Evolutionary conservation across 495 filamentous ascomycete species (phyloP).

Genomic region (Extremus antarcticus): DNA sequence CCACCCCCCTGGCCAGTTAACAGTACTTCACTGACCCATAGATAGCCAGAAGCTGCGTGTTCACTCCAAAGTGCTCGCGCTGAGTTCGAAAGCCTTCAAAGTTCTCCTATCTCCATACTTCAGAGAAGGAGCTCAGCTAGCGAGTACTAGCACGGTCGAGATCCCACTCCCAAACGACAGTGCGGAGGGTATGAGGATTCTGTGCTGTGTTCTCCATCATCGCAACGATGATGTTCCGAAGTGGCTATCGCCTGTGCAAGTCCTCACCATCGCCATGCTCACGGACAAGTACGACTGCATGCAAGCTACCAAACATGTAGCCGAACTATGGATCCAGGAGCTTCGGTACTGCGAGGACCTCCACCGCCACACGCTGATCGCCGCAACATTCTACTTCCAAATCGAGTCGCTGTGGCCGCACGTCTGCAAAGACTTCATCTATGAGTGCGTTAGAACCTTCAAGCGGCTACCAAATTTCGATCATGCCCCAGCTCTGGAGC

Average conservation of each 20-base stretch:
- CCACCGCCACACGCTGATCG: not conserved
- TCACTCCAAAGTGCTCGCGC: not conserved
- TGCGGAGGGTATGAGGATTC: not conserved
- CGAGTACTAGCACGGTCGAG: not conserved
- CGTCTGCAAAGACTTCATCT: no score
- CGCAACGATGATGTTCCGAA: not conserved
- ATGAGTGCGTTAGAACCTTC: no score
- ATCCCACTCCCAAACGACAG: not conserved
- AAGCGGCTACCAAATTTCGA: no score
- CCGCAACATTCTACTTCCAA: not conserved
- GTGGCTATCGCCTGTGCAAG: not conserved
- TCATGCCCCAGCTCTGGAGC: no score
- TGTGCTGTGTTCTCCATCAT: not conserved
- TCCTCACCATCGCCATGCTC: not conserved
- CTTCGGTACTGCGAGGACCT: not conserved
- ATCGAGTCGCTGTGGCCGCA: no score
- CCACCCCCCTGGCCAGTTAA: no score
- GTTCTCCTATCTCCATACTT: not conserved
- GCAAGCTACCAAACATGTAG: not conserved
- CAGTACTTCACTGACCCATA: no score
- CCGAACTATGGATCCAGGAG: not conserved
- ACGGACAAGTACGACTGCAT: conserved; percentile 1
- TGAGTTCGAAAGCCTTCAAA: not conserved
- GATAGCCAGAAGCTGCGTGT: not conserved
- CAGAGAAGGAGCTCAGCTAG: not conserved